Evolutionary conservation across 805 yeast species (phyloP), one percentile per base, ranked within the genome.

Genomic region (Ogataea pignaliae): DNA sequence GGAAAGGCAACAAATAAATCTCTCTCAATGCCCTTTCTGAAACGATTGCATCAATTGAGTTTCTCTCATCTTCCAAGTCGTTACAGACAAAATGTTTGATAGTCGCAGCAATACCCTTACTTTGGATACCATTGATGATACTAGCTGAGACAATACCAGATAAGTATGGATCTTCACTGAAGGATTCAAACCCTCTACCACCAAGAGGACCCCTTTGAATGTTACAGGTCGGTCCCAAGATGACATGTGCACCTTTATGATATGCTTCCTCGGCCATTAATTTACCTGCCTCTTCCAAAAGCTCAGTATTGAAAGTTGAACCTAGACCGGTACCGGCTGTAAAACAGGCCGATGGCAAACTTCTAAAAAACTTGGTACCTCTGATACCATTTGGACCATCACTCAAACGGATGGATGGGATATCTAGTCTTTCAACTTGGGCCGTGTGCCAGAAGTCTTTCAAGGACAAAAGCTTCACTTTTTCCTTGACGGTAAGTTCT

Each of bases 11-110:
- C 57, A 81, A 65, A 60, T 81, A 81, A 46, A 82, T 72, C 59
- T 82, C 87, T 58, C 87, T 72, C 50, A 81, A 64, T 1, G 87
- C 86, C 54, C 87, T 65, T 53, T 76, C 79, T 2, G 83, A 68
- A 37, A 82, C 65, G 15, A 72, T 60, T 7, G 79, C 65, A 54
- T 79, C 72, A 33, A 76, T 70, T 1, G 72, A 63, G 42, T 61
- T 66, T 49, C 87, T 64, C 45, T 76, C 77, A 46, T 78, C 74
- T 56, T 81, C 88, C 57, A 73, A 71, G 53, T 81, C 86, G 50
- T 81, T 81, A 57, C 81, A 74, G 18, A 78, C 83, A 61, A 63
- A 81, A 60, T 81, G 88, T 63, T 81, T 81, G 53, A 81, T 66
- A 32, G 83, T 74, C 10, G 85, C 83, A 39, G 72, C 71, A 36